A percentile compares a stretch with the other conserved stretches of the same genome.
Conservation (phyloP, 106 monocot species). For the Acorus calamus region DNA sequence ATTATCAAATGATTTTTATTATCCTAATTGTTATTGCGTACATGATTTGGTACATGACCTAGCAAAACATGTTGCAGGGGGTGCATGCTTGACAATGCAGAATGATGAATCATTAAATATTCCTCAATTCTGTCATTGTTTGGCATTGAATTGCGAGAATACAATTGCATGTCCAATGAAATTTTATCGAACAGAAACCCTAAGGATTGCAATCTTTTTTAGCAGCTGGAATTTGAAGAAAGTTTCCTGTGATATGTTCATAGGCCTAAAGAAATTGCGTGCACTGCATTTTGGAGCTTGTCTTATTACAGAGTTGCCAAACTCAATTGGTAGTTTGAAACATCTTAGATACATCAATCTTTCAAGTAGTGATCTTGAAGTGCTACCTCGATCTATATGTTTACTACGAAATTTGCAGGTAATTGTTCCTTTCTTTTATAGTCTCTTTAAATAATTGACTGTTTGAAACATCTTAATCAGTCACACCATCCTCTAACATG, state of each 20-base stretch:
- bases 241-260: not conserved
- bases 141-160: not conserved
- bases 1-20: too few species aligned
- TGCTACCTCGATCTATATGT: too few species aligned
- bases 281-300: conserved; percentile 3
- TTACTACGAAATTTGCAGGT: too few species aligned
- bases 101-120: not conserved
- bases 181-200: not conserved
- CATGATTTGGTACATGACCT: conserved; percentile 31
- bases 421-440: too few species aligned
- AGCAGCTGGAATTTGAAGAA: not conserved
- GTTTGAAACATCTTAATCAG: too few species aligned
- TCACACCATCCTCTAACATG: too few species aligned
- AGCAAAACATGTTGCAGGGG: conserved; percentile 16
- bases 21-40: conserved; percentile 12
- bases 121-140: conserved; percentile 9
- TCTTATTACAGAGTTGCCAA: not conserved
- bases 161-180: not conserved
- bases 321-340: conserved; percentile 13
- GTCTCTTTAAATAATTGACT: too few species aligned
- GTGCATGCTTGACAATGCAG: conserved; percentile 3
- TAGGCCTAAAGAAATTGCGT: conserved; percentile 10
- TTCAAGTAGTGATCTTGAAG: not conserved
- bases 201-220: not conserved
- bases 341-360: conserved; percentile 31